Conservation (phyloP, 1,284 basidiomycete genomes). For the Phylloboletellus chloephorus region DNA sequence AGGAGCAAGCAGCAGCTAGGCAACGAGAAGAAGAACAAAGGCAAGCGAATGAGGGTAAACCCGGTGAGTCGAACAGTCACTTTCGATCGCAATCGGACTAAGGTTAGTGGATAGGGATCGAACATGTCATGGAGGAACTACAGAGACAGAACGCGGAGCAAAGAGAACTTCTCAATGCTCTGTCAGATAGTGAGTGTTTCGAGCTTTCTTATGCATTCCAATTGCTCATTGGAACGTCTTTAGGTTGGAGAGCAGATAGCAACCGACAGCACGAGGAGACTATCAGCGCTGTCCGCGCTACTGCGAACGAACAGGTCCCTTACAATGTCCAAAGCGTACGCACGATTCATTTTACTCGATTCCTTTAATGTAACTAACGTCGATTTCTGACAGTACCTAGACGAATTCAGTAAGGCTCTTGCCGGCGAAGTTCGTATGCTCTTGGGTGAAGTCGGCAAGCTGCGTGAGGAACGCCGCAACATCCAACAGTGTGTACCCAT, state of each 20-base stretch:
- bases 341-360: background rate
- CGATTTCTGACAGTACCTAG: constrained; percentile 52
- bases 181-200: constrained; percentile 48
- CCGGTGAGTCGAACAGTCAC: constrained; percentile 36
- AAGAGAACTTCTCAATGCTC: constrained; percentile 41
- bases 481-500: constrained; percentile 58
- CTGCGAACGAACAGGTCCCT: constrained; percentile 64
- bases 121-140: constrained; percentile 50
- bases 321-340: constrained; percentile 71
- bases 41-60: constrained; percentile 42
- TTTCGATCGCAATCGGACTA: constrained; percentile 2
- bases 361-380: constrained; percentile 8
- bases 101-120: constrained; percentile 37
- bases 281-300: constrained; percentile 54
- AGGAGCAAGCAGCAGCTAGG: constrained; percentile 48
- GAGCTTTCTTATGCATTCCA: background rate
- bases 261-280: constrained; percentile 57
- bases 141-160: constrained; percentile 49
- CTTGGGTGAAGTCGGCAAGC: constrained; percentile 68
- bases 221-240: constrained; percentile 9
- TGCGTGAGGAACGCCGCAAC: constrained; percentile 65
- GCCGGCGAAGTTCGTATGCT: constrained; percentile 75
- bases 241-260: constrained; percentile 61
- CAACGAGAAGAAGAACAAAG: constrained; percentile 47
- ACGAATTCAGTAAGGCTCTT: constrained; percentile 75